Evolutionary conservation across 257 asterid species (phyloP), one percentile per base, ranked within the genome.

Genomic region (Thymus quinquecostatus): DNA sequence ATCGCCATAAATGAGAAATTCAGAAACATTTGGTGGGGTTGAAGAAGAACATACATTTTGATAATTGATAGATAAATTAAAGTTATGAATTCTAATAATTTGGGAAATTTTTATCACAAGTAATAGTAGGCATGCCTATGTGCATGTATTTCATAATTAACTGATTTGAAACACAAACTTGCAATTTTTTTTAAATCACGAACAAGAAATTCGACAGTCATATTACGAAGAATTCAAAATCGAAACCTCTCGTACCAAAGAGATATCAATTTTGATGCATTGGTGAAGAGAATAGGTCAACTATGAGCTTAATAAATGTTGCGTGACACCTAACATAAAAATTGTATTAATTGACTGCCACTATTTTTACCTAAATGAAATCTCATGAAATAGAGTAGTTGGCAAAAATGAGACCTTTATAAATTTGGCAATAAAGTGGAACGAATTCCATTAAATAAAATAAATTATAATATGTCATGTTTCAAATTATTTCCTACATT

Each of bases 311-410:
- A 40, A 45, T 57, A 47, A 59, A 55, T 33, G 34, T 2, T 27
- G 14, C 43, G 45, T 68, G 66, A 53, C 54, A 74, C 78, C 69
- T 59, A 74, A 74, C 69, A 36, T 36, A 36, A 21, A 66, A 33
- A 13, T 43, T 71, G 40, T 53, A 44, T 51, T 43, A 54, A 73
- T 64, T 59, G 36, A 14, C 30, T 36, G 33, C 8, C 33, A 60
- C 6, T 13, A 36, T 50, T 38, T 13, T 38, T 13, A 7, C n/a
- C 40, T 27, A 49, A 36, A 50, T 21, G 36, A 43, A 14, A 66
- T 47, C 56, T 58, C 60, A 57, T 11, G 10, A 56, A 12, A 33
- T 6, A 33, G 44, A 59, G 73, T 74, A 59, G 73, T 74, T 57
- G 68, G 78, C 56, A 66, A 48, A 68, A 74, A 66, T 29, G 48